Evolutionary conservation across 2,329 filamentous ascomycete genomes (phyloP), one percentile per base, ranked within the genome.

Genomic region (Phyllosticta paracitricarpa): DNA sequence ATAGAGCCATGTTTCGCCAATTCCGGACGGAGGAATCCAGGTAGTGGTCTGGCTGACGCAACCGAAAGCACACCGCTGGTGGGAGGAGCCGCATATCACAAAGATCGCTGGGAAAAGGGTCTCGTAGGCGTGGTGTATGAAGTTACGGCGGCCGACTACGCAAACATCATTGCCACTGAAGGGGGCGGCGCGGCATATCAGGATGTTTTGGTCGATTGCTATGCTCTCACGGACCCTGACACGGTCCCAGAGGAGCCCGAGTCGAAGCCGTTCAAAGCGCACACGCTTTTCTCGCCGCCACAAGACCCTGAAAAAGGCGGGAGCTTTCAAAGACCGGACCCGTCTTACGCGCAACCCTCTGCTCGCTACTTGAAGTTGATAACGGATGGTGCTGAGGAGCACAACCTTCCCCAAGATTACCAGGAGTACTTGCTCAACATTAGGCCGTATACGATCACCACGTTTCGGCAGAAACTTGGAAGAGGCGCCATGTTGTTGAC

Each of bases 91-190:
- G 14, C 57, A 30, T 81, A 82, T 65, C 77, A 82, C 67, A 82
- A 84, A 68, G 77, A 82, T 59, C 77, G 76, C 59, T 96, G 91
- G 91, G 78, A 85, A 65, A 92, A 91, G 69, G 89, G 90, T 4
- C 81, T 99, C 2, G 84, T 97, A 51, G 94, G 94, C 25, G 91
- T 96, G 17, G 94, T 97, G 3, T 99, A 99, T 77, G 92, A 97
- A 76, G 90, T 97, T 30, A 96, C 91, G 0, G 77, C 81, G 19
- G 74, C 82, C 53, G 94, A 99, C 76, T 99, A 89, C 71, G 82
- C 86, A 6, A 88, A 84, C 63, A 96, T 99, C 67, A 87, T 97
- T 63, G 87, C 87, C 4, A 97, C 92, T 4, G 94, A 99, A 73
- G 93, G 93, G 58, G 92, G 89, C 33, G 92, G 92, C 19, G 77